phyloP scores from a whole-genome alignment of 2,329 filamentous ascomycete species.

The Aspergillus spinulosporus region DNA sequence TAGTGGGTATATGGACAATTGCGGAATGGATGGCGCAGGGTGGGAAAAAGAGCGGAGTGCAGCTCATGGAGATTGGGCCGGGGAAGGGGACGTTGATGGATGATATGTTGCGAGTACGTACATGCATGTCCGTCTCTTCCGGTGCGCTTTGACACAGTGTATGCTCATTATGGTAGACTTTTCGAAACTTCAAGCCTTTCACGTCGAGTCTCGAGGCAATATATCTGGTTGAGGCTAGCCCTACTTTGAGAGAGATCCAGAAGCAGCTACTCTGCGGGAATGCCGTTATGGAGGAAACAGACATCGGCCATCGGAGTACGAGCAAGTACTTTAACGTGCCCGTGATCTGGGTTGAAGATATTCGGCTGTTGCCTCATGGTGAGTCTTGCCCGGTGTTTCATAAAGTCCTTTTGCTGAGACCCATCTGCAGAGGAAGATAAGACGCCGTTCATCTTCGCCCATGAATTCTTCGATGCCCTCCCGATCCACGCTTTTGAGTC shows the following conservation, averaged over 20 bases:
- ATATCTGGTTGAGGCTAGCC: constrained; percentile 93
- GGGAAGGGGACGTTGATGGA: constrained; percentile 96
- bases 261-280: constrained; percentile 77
- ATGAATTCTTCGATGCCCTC: constrained; percentile 98
- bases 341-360: constrained; percentile 89
- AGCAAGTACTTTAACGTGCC: constrained; percentile 73
- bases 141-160: neutral
- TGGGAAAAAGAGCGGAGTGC: constrained; percentile 68
- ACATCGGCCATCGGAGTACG: constrained; percentile 70
- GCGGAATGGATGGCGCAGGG: constrained; percentile 96
- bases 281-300: constrained; percentile 66
- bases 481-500: constrained; percentile 95
- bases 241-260: constrained; percentile 73
- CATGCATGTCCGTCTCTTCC: constrained; percentile 11
- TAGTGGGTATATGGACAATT: constrained; percentile 91
- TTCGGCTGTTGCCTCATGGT: constrained; percentile 76
- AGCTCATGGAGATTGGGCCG: constrained; percentile 91
- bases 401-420: neutral
- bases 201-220: constrained; percentile 77
- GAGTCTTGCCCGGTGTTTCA: constrained; percentile 22
- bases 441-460: constrained; percentile 89
- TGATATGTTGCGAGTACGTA: constrained; percentile 80
- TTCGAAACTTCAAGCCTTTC: constrained; percentile 78
- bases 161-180: constrained; percentile 58
- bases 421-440: constrained; percentile 59